phyloP scores from a whole-genome alignment of 176 grass and related monocot genomes.

The Poa annua region DNA sequence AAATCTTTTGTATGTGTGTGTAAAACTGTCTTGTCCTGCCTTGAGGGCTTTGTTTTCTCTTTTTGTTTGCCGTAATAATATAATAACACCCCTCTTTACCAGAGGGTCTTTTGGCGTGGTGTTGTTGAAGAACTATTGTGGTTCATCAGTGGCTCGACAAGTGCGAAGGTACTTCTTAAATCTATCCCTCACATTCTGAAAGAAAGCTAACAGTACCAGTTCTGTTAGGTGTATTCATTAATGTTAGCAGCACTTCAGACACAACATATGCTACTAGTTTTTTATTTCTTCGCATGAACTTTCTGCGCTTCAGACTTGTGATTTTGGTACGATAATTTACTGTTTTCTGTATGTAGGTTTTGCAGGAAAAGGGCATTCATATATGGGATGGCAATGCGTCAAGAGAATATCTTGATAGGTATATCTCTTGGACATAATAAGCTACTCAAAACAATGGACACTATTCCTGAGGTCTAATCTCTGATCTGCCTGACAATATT shows the following conservation, averaged over 20 bases:
- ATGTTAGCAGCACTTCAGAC: neutral
- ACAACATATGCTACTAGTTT: neutral
- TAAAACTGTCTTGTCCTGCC: neutral
- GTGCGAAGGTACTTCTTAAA: slow-evolving; percentile 68
- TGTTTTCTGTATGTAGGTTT: slow-evolving; percentile 47
- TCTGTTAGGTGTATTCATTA: neutral
- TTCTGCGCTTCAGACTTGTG: neutral
- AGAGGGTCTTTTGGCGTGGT: slow-evolving; percentile 94
- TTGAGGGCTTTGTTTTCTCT: neutral
- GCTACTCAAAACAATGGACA: neutral
- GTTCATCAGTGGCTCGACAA: slow-evolving; percentile 96
- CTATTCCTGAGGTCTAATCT: slow-evolving; percentile 29
- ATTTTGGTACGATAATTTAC: neutral
- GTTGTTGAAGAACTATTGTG: slow-evolving; percentile 95
- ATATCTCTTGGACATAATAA: slow-evolving; percentile 28
- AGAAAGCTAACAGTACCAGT: neutral
- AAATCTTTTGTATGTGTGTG: neutral
- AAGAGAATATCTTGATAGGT: slow-evolving; percentile 91
- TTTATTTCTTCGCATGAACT: slow-evolving; percentile 11
- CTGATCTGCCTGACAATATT: slow-evolving; percentile 38
- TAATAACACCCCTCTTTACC: slow-evolving; percentile 35
- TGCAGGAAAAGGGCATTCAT: slow-evolving; percentile 80
- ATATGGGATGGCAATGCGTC: slow-evolving; percentile 97
- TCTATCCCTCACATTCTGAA: neutral
- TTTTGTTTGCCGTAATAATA: slow-evolving; percentile 13